Evolutionary conservation across 345 rosid genomes (phyloP), one percentile per base, ranked within the genome.

Genomic region (Carallia pectinifolia): DNA sequence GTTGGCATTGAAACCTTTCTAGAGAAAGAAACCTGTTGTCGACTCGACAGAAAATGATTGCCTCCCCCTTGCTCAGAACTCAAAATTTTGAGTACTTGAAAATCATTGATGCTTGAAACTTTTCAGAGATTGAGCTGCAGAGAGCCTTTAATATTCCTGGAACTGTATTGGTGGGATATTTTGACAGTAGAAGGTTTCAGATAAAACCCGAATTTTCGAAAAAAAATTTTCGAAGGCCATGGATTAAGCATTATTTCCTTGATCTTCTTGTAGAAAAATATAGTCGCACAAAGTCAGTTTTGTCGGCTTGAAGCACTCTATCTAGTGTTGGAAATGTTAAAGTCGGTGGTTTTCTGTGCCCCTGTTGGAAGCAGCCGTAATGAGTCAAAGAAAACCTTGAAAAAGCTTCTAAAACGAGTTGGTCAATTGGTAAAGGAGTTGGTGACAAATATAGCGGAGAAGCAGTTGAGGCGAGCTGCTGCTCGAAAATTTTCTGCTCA

Each of bases 21-120:
- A 23, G 23, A 23, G 23, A 23, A 23, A 23, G 23, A 23, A 23
- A 23, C 23, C 23, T 23, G 23, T 81, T 86, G 0, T 78, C 77
- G 87, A 89, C 81, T 76, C 85, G 96, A 40, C 83, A 89, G 81
- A 90, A 85, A 80, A 85, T 91, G 85, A 67, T 89, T 29, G 71
- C 79, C 58, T 84, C 88, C 60, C 86, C 91, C 4, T 90, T 23
- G 23, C 88, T 13, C 89, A 88, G 76, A 85, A 84, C 77, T 92
- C 99, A 64, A 84, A 89, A 8, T 83, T 79, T 74, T 90, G 97
- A 96, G 73, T 87, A 72, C 82, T 90, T 23, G 64, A 94, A 86
- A 81, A 86, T 94, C 67, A 80, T 90, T 47, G 96, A 87, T 77
- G 81, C 91, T 6, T 79, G 79, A 61, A 86, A 84, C 10, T 83